Evolutionary conservation across 371 early-diverging fungal genomes (phyloP).

Genomic region (Apophysomyces trapeziformis): DNA sequence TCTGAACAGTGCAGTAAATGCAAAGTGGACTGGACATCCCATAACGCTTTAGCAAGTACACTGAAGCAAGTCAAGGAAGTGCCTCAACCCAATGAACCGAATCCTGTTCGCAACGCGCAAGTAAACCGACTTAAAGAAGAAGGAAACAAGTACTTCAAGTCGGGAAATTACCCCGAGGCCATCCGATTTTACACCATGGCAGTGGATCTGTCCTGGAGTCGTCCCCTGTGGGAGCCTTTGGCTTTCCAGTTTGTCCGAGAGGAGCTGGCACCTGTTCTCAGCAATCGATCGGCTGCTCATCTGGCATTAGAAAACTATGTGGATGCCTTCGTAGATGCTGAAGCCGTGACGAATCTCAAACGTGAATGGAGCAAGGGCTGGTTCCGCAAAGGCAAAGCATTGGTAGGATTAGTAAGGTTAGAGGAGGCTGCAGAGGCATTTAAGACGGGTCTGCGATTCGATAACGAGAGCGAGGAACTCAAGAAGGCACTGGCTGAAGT

Average conservation of each 20-base stretch:
- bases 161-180: slow-evolving; percentile 68
- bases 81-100: slow-evolving; percentile 72
- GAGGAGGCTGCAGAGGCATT: slow-evolving; percentile 74
- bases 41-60: slow-evolving; percentile 58
- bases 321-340: slow-evolving; percentile 79
- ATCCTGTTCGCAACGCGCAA: slow-evolving; percentile 66
- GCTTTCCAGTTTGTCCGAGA: slow-evolving; percentile 66
- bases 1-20: slow-evolving; percentile 55
- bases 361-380: slow-evolving; percentile 82
- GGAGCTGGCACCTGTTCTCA: slow-evolving; percentile 71
- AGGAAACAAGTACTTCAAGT: slow-evolving; percentile 76
- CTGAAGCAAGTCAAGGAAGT: slow-evolving; percentile 59
- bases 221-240: slow-evolving; percentile 82
- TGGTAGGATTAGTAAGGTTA: slow-evolving; percentile 65
- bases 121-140: slow-evolving; percentile 73
- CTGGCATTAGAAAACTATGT: slow-evolving; percentile 68
- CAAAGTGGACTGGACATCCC: slow-evolving; percentile 50
- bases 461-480: slow-evolving; percentile 69
- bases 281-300: slow-evolving; percentile 76
- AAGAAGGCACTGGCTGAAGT: slow-evolving; percentile 46
- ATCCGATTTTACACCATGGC: slow-evolving; percentile 77
- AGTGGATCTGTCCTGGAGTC: slow-evolving; percentile 67
- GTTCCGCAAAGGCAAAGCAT: slow-evolving; percentile 80
- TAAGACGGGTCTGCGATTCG: slow-evolving; percentile 68
- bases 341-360: slow-evolving; percentile 73